A percentile compares a stretch with the other conserved stretches of the same genome.
Evolutionary conservation across 2,329 filamentous ascomycete species (phyloP).

Genomic region (Colletotrichum magnum): DNA sequence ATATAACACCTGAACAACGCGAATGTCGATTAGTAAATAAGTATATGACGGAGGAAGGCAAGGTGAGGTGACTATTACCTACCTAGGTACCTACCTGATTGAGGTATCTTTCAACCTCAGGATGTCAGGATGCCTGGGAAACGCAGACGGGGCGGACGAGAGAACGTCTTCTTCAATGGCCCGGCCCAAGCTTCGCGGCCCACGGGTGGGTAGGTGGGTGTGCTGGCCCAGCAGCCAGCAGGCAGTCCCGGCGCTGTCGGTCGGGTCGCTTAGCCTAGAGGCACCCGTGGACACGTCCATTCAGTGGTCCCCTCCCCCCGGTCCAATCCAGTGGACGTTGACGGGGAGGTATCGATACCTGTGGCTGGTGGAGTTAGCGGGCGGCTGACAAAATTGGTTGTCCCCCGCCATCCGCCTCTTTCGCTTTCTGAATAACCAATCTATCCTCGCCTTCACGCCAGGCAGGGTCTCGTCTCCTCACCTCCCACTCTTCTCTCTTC

Average conservation of each 20-base stretch:
- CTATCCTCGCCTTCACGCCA: conserved; percentile 39
- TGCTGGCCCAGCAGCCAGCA: background rate
- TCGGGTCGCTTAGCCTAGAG: background rate
- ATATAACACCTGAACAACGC: no score
- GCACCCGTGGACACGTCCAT: background rate
- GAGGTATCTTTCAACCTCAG: no score
- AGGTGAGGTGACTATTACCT: no score
- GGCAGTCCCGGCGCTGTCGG: conserved; percentile 1
- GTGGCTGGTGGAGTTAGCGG: conserved; percentile 41
- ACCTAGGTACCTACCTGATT: no score
- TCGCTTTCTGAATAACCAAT: conserved; percentile 38
- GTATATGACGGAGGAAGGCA: no score
- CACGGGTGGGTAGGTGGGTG: background rate
- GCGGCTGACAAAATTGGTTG: conserved; percentile 44
- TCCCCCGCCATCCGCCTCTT: conserved; percentile 42
- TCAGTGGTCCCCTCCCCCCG: no score
- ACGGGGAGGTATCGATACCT: conserved; percentile 39
- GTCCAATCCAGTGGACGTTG: no score
- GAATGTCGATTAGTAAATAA: no score
- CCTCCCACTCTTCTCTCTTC: conserved; percentile 17
- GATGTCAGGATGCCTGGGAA: conserved; percentile 10
- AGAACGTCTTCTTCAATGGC: conserved; percentile 24
- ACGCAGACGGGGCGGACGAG: conserved; percentile 10
- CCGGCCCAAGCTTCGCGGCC: conserved; percentile 26
- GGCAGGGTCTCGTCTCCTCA: conserved; percentile 36